Evolutionary conservation across 305 asterid species (phyloP).

Genomic region (Fraxinus ornus): DNA sequence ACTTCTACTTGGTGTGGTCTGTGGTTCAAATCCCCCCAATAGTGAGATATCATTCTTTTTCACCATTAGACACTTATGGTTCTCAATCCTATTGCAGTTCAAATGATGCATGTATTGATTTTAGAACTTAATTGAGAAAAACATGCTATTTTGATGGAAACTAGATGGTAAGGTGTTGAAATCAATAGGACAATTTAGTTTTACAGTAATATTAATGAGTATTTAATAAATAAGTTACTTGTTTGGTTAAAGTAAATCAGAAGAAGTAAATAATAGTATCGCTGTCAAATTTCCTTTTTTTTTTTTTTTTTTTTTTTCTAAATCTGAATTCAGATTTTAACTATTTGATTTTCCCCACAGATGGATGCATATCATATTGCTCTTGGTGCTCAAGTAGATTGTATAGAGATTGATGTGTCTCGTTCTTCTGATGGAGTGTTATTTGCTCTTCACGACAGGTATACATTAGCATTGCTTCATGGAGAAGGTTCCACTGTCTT

Average conservation of each 20-base stretch:
- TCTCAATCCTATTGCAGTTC: background rate
- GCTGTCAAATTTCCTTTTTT: background rate
- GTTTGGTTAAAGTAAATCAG: background rate
- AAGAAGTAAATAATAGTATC: background rate
- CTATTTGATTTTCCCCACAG: conserved; percentile 39
- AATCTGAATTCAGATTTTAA: conserved; percentile 8
- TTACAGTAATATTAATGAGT: background rate
- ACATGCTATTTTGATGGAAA: background rate
- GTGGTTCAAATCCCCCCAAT: background rate
- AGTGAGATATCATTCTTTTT: background rate
- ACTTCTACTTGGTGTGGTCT: background rate
- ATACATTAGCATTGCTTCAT: conserved; percentile 22
- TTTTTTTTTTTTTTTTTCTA: background rate
- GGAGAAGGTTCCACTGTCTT: conserved; percentile 11
- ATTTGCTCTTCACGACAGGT: conserved; percentile 98
- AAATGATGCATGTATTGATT: background rate
- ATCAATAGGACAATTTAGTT: background rate
- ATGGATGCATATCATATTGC: conserved; percentile 74
- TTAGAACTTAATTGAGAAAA: background rate
- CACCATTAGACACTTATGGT: background rate
- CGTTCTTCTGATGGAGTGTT: conserved; percentile 89
- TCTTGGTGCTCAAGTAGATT: conserved; percentile 75
- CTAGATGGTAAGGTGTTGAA: background rate
- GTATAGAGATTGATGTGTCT: conserved; percentile 92
- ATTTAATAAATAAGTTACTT: background rate